phyloP scores from a whole-genome alignment of 169 alveolate species.

The Amoebophrya sp. region DNA sequence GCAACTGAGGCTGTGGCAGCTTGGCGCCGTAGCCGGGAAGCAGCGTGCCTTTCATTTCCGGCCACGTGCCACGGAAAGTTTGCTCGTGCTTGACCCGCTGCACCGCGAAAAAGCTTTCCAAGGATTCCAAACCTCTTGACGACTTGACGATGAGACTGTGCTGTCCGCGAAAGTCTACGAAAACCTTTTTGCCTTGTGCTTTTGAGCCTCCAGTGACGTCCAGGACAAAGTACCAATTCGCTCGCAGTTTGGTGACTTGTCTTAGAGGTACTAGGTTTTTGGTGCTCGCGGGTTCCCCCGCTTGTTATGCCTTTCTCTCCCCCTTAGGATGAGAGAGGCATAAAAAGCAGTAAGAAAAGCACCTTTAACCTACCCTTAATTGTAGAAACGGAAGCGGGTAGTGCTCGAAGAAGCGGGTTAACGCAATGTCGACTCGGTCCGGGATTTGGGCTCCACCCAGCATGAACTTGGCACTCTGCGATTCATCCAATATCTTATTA shows the following conservation, averaged over 20 bases:
- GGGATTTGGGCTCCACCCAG: too few relatives aligned
- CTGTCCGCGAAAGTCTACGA: not conserved
- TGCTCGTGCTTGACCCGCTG: not conserved
- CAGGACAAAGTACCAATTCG: not conserved
- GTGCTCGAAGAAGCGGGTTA: constrained; percentile 2
- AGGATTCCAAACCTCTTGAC: not conserved
- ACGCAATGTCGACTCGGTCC: not conserved
- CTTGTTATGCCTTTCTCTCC: too few relatives aligned
- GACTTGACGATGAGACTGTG: not conserved
- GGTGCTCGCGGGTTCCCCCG: too few relatives aligned
- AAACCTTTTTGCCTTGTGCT: constrained; percentile 1
- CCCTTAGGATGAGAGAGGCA: too few relatives aligned
- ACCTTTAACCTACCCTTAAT: too few relatives aligned
- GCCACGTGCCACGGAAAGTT: not conserved
- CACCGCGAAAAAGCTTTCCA: not conserved
- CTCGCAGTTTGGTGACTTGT: not conserved
- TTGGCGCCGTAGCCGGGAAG: not conserved
- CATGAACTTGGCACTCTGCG: too few relatives aligned
- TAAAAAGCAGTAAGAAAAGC: too few relatives aligned
- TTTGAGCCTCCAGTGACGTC: not conserved
- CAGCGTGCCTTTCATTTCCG: not conserved
- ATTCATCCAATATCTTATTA: too few relatives aligned
- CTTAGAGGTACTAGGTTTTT: too few relatives aligned
- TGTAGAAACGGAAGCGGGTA: not conserved
- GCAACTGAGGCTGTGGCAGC: too few relatives aligned